These are phyloP conservation scores for Tilletia horrida DNA, from an alignment of 1,284 basidiomycete genomes.

Conservation along the genomic window DNA sequence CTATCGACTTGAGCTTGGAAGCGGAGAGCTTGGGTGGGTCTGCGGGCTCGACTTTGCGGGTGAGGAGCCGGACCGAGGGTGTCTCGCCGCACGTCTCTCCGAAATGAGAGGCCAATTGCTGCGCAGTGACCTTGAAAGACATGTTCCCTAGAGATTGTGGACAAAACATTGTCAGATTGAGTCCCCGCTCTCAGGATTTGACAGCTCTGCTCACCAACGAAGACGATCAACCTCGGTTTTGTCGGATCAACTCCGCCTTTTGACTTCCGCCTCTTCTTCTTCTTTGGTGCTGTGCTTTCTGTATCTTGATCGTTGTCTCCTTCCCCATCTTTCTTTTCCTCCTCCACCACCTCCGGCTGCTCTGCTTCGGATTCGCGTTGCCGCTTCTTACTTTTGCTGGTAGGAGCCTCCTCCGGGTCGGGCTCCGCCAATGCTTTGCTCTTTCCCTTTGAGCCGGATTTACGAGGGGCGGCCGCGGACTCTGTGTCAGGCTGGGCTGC, in stretches of 20 bases:
- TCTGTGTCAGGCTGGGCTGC: not conserved
- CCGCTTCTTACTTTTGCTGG: too few relatives aligned
- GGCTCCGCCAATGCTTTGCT: not conserved
- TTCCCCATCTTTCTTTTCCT: not conserved
- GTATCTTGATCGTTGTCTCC: not conserved
- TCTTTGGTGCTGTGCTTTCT: not conserved
- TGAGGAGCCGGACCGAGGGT: constrained; percentile 49
- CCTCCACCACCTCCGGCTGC: too few relatives aligned
- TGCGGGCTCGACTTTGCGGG: constrained; percentile 39
- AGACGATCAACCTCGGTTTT: constrained; percentile 1
- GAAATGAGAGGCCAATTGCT: constrained; percentile 46
- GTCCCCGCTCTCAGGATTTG: not conserved
- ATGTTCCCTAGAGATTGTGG: constrained; percentile 40
- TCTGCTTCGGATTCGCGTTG: too few relatives aligned
- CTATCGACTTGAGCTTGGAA: constrained; percentile 51
- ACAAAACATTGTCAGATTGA: not conserved
- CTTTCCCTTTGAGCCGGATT: not conserved
- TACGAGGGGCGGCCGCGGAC: not conserved
- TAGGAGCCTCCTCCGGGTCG: not conserved
- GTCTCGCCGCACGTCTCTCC: constrained; percentile 45
- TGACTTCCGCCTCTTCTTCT: constrained; percentile 11
- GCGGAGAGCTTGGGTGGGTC: constrained; percentile 32
- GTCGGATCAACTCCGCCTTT: not conserved
- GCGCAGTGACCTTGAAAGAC: constrained; percentile 46
- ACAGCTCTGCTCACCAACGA: constrained; percentile 9